Evolutionary conservation across 176 grass and related monocot genomes (phyloP), one percentile per base, ranked within the genome.

Genomic region (Cenchrus fungigraminus): DNA sequence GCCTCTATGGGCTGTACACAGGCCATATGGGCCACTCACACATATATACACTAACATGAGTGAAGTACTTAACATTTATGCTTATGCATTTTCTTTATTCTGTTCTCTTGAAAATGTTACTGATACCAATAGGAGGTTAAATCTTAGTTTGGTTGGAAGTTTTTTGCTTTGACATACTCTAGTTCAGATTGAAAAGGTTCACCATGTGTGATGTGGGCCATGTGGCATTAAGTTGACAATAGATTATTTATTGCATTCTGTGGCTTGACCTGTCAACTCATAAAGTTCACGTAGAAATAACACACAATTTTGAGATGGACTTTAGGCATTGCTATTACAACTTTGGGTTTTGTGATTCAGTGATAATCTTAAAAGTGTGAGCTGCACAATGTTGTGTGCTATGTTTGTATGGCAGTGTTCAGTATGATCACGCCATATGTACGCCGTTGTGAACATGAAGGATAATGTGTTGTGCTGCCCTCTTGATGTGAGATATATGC

Each of bases 101-200:
- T 59, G 19, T 19, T 49, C 32, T 76, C 19, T 19, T 69, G 56
- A 58, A 70, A 68, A 20, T 67, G 5, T 2, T 54, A n/a, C 29
- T 40, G 32, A 9, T 83, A 3, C 68, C 2, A 0, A 20, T 82
- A 70, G 45, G 13, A 29, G 17, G 61, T 79, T 13, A 65, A 52
- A 4, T 74, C 59, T 65, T 34, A 74, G 28, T 50, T 76, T 87
- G 79, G 50, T 71, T 74, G 68, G 54, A 67, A 76, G 20, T 20
- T 42, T 63, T 40, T 60, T 87, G 42, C 15, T 66, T 88, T 67
- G 68, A 74, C 40, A 68, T 57, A 58, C 12, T 64, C 17, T 64
- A 65, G 52, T 73, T 13, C 6, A 7, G 49, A 73, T 75, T 6
- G 19, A 55, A 40, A 8, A 8, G 6, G 6, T 46, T 46, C 8